Base-by-base conservation (phyloP, 805 yeast species). In the Kluyveromyces siamensis region DNA sequence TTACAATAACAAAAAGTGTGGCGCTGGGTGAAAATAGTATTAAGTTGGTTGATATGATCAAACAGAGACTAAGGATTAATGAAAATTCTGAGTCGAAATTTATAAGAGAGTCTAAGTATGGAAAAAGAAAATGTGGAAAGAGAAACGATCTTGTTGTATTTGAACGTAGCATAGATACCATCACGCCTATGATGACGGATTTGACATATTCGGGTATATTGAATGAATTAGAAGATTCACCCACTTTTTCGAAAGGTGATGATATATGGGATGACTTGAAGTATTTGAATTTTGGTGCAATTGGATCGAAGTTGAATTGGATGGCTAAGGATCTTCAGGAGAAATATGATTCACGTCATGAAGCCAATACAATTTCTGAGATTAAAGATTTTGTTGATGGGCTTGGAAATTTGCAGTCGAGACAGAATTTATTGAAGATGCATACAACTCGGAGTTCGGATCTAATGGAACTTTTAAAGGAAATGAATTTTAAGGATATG, bases 191-290 rank as follows among this genome's bases (percentile, higher is more conserved):
- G 10, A 67, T 88, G 48, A 79, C 81, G 25, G 97, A 90, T 57
- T 67, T 90, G 56, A 85, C 88, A 2, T 91, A 90, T 62, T 72
- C 77, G 16, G 99, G 98, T 0, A 70, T 93, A 14, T 70, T 89
- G 18, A 90, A 86, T 61, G 96, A 90, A 56, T 62, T 80, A 11
- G 73, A 80, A 54, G 79, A 76, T 5, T 51, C 53, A 19, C 55
- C 52, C 37, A 49, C 49, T 18, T 37, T 43, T 33, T 9, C 27
- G 8, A 30, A 33, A 11, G 56, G 53, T 16, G 68, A 67, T 37
- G 63, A 60, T 4, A 59, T 60, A n/a, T 59, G 64, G 67, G 54
- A 61, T 33, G 59, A 73, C 7, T 70, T 90, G 14, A 77, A 80
- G 52, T 78, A 80, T 59, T 66, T 81, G 48, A 89, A 89, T 53